Conservation (phyloP, 495 filamentous ascomycete species). For the Neurospora terricola region DNA sequence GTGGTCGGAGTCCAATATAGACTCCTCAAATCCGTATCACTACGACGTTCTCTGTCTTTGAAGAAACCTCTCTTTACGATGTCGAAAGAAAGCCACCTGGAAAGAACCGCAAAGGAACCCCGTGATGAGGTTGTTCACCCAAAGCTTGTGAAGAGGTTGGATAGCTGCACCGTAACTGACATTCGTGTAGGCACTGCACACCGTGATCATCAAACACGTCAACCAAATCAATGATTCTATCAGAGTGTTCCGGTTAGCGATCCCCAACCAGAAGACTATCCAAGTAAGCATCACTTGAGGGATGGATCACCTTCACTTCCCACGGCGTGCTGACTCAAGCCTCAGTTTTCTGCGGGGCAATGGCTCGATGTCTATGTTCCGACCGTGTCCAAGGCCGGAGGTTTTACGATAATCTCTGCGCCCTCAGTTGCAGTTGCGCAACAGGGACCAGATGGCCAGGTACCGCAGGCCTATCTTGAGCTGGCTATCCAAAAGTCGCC, state of each 20-base stretch:
- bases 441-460: constrained; percentile 45
- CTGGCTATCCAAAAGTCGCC: constrained; percentile 22
- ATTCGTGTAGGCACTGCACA: constrained; percentile 28
- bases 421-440: constrained; percentile 37
- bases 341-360: constrained; percentile 72
- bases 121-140: constrained; percentile 40
- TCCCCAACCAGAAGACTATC: constrained; percentile 14
- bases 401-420: constrained; percentile 80
- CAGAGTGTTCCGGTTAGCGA: constrained; percentile 29
- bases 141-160: not conserved
- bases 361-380: constrained; percentile 83
- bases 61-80: not conserved
- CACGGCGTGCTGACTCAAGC: not conserved
- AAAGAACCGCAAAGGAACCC: constrained; percentile 64
- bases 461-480: constrained; percentile 8
- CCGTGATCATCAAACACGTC: constrained; percentile 25
- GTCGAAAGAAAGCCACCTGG: constrained; percentile 32
- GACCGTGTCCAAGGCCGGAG: constrained; percentile 55
- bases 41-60: not conserved
- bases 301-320: not conserved
- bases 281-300: constrained; percentile 13
- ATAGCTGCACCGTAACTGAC: constrained; percentile 3
- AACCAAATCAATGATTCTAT: constrained; percentile 24
- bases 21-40: not conserved
- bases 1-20: not conserved